These are phyloP conservation scores for Metschnikowia picachoensis DNA, from an alignment of 805 yeast genomes.

Conservation along the genomic window DNA sequence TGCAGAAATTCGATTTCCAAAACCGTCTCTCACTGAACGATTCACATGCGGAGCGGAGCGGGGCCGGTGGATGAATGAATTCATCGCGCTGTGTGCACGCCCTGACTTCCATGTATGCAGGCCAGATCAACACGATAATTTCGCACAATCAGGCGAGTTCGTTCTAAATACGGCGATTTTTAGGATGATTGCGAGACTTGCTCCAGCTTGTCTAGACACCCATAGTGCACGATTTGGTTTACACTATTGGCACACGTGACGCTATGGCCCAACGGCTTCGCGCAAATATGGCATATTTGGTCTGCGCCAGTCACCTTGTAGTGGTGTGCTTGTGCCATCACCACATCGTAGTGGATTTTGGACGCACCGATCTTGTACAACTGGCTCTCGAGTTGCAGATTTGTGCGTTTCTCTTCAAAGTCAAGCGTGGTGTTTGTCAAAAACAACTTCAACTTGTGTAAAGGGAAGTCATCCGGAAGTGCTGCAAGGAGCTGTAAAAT, in stretches of 20 bases:
- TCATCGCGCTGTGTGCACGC: constrained; percentile 1
- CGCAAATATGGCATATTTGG: constrained; percentile 57
- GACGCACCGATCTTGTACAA: constrained; percentile 53
- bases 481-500: constrained; percentile 41
- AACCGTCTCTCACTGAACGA: not conserved
- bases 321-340: constrained; percentile 33
- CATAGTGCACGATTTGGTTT: constrained; percentile 51
- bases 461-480: constrained; percentile 49
- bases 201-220: constrained; percentile 35
- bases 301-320: constrained; percentile 36
- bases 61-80: not conserved
- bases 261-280: constrained; percentile 50
- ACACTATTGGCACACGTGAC: constrained; percentile 49
- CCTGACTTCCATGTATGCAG: not conserved
- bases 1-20: not conserved
- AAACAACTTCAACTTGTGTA: constrained; percentile 41
- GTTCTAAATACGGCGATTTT: no score
- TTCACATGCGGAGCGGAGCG: not conserved
- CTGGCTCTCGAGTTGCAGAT: constrained; percentile 41
- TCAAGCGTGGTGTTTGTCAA: constrained; percentile 43
- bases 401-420: constrained; percentile 37
- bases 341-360: constrained; percentile 42
- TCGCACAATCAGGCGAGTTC: no score
- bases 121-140: no score
- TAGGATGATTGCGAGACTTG: not conserved